Conservation (phyloP, 2,329 filamentous ascomycete genomes). For the Aspergillus sp. region DNA sequence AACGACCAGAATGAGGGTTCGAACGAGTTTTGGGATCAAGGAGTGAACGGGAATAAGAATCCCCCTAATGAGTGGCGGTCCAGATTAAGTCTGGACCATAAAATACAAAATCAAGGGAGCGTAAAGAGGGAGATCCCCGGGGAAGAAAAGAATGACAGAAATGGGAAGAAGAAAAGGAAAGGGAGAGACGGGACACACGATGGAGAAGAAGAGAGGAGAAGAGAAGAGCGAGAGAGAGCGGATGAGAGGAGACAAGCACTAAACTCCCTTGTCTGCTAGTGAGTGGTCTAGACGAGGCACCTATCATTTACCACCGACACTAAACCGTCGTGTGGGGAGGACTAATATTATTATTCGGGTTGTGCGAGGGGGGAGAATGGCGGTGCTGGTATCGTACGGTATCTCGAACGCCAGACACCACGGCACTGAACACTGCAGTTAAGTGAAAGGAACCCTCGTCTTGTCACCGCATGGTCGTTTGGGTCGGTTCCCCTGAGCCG, state of each 20-base stretch:
- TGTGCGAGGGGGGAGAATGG: background rate
- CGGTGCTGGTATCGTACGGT: background rate
- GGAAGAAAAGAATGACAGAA: constrained; percentile 6
- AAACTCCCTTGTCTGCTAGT: background rate
- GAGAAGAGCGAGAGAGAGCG: constrained; percentile 18
- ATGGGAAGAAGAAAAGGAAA: constrained; percentile 7
- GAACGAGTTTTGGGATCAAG: constrained; percentile 14
- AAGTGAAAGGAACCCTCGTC: background rate
- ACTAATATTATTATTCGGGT: too few relatives aligned
- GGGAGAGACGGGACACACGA: background rate
- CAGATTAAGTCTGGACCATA: background rate
- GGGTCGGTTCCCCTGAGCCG: background rate
- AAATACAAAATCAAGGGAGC: background rate
- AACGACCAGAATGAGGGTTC: constrained; percentile 8
- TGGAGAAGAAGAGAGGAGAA: constrained; percentile 2
- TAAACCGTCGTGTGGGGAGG: background rate
- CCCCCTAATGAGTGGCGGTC: constrained; percentile 10
- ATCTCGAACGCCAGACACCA: background rate
- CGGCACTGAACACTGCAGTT: background rate
- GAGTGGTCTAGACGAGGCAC: constrained; percentile 17
- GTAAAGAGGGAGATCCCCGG: background rate
- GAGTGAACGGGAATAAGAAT: constrained; percentile 24
- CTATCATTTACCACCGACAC: too few relatives aligned
- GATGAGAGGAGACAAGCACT: constrained; percentile 9
- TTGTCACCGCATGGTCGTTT: background rate